phyloP scores from a whole-genome alignment of 208 protist species.

The Leishmania braziliensis region DNA sequence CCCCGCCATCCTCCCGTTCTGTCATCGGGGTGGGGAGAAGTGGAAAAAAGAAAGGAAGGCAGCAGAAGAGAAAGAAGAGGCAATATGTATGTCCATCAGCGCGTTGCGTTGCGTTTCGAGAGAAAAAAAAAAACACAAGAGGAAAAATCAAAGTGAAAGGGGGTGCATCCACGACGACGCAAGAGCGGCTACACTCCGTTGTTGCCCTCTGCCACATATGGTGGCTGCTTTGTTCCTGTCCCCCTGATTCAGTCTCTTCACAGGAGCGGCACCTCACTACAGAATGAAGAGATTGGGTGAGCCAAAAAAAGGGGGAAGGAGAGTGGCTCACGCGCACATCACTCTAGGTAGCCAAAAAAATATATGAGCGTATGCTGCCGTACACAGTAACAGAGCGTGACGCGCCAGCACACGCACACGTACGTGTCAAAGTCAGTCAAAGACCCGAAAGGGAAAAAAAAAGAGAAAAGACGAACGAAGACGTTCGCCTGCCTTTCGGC shows the following conservation, averaged over 20 bases:
- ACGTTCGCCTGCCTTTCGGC: background rate
- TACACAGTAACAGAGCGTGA: background rate
- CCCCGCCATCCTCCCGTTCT: no score
- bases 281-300: background rate
- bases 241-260: background rate
- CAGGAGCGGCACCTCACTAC: background rate
- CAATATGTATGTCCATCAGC: no score
- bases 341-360: background rate
- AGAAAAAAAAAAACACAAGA: background rate
- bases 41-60: background rate
- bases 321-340: background rate
- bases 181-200: background rate
- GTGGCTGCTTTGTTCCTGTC: background rate
- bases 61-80: no score
- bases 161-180: background rate
- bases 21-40: no score
- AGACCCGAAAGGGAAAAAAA: background rate
- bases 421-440: no score
- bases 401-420: background rate
- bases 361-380: background rate
- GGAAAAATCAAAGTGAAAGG: background rate
- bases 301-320: background rate
- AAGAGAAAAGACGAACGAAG: no score
- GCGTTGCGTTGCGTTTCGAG: no score
- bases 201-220: background rate